A percentile compares a stretch with the other conserved stretches of the same genome.
These are phyloP conservation scores for Iris macrosiphon DNA, from an alignment of 106 monocot species.

Conservation along the genomic window DNA sequence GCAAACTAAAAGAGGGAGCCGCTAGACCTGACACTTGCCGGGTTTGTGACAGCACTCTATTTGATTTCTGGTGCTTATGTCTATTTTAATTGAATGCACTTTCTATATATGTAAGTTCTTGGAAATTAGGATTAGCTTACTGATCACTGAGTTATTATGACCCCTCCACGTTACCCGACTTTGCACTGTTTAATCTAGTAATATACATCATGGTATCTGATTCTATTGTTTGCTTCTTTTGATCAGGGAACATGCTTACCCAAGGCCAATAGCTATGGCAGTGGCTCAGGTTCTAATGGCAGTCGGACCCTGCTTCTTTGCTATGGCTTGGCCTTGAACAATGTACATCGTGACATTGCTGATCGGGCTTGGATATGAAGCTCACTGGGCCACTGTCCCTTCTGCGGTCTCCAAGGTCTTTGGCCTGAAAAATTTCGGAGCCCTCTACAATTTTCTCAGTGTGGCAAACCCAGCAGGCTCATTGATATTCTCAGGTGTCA, in stretches of 20 bases:
- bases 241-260: constrained; percentile 57
- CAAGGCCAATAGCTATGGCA: constrained; percentile 58
- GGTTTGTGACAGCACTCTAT: too few relatives aligned
- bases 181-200: too few relatives aligned
- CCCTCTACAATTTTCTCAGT: constrained; percentile 67
- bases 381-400: constrained; percentile 74
- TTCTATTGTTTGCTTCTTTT: not conserved
- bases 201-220: too few relatives aligned
- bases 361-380: constrained; percentile 70
- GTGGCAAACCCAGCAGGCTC: constrained; percentile 63
- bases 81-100: too few relatives aligned
- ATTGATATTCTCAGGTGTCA: constrained; percentile 54
- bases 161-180: too few relatives aligned
- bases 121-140: too few relatives aligned
- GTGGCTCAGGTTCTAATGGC: constrained; percentile 54
- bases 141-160: too few relatives aligned
- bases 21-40: too few relatives aligned
- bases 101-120: too few relatives aligned
- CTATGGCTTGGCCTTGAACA: constrained; percentile 64
- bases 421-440: constrained; percentile 57
- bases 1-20: too few relatives aligned
- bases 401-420: constrained; percentile 70
- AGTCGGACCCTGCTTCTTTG: constrained; percentile 58
- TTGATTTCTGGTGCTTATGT: too few relatives aligned
- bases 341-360: constrained; percentile 64